Base-by-base conservation (phyloP, 2,329 filamentous ascomycete species). In the Chaetomiaceae sp. region DNA sequence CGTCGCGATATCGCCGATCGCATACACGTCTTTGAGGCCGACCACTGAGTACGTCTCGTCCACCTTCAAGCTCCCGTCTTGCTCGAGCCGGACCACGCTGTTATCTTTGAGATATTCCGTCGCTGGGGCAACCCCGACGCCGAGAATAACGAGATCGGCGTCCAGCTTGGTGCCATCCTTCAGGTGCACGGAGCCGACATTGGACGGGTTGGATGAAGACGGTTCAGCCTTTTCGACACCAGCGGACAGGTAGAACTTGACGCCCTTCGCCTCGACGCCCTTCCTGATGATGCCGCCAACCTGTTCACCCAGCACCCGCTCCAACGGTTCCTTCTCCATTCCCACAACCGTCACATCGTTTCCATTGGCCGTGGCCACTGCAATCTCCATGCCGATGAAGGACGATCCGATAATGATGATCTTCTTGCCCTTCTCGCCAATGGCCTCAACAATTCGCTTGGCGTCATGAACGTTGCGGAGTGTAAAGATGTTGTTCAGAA, bases 301-400 rank as follows among this genome's bases (percentile, higher is more conserved):
- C 66, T 89, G 71, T 53, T 81, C 78, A 48, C 94, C 94, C 68
- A 99, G 86, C 4, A 99, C 83, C 18, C 88, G 82, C 69, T 95
- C 89, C 59, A 97, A 80, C 0, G 94, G 92, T 11, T 83, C 83
- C 54, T 82, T 82, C 66, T 96, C 90, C 87, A 91, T 92, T 33
- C 94, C 94, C 20, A 99, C 76, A 36, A 97, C 83, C 7, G 87
- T 87, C 14, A 99, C 90, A 8, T 85, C 74, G 68, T 99, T 95
- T 63, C 87, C 86, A 62, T 86, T 87, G 40, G 80, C 73, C 0
- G 87, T 85, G 0, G 95, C 86, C 58, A 91, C 94, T 56, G 88
- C 92, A n/a, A 95, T 82, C 71, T 99, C 94, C 88, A 99, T 95
- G 36, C 94, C 94, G 65, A 99, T 99, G 71, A 99, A 99, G 0